These are phyloP conservation scores for Ascobolus immersus DNA, from an alignment of 495 filamentous ascomycete genomes.

Conservation along the genomic window DNA sequence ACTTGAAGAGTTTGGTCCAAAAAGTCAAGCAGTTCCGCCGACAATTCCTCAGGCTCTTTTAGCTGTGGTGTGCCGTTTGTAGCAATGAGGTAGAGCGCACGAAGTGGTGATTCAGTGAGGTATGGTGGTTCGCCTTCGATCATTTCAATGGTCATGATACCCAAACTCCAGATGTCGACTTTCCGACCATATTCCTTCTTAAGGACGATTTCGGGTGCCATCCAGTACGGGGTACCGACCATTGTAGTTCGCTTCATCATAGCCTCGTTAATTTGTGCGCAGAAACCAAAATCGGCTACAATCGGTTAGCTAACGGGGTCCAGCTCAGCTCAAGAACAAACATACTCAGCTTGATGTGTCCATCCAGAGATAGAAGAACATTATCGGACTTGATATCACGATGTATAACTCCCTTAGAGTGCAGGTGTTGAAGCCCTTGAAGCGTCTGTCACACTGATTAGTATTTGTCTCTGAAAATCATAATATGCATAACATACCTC, in stretches of 20 bases:
- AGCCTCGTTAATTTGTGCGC: constrained; percentile 90
- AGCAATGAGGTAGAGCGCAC: constrained; percentile 84
- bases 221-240: constrained; percentile 98
- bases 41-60: constrained; percentile 71
- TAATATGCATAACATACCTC: constrained; percentile 29
- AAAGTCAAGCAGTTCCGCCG: constrained; percentile 65
- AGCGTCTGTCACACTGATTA: constrained; percentile 33
- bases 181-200: constrained; percentile 95
- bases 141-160: constrained; percentile 99
- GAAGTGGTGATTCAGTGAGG: constrained; percentile 76
- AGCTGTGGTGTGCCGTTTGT: constrained; percentile 89
- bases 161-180: constrained; percentile 93
- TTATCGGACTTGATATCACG: constrained; percentile 98
- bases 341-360: constrained; percentile 93
- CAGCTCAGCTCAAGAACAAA: constrained; percentile 8
- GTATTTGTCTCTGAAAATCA: not conserved
- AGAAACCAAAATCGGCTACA: constrained; percentile 92
- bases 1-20: constrained; percentile 77
- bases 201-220: constrained; percentile 95
- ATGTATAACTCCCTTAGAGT: constrained; percentile 95
- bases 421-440: constrained; percentile 75
- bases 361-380: constrained; percentile 78
- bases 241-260: constrained; percentile 96
- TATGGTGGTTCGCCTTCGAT: constrained; percentile 97
- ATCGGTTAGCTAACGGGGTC: constrained; percentile 3